These are phyloP conservation scores for Eucalyptus guilfoylei DNA, from an alignment of 345 rosid species.

Conservation along the genomic window DNA sequence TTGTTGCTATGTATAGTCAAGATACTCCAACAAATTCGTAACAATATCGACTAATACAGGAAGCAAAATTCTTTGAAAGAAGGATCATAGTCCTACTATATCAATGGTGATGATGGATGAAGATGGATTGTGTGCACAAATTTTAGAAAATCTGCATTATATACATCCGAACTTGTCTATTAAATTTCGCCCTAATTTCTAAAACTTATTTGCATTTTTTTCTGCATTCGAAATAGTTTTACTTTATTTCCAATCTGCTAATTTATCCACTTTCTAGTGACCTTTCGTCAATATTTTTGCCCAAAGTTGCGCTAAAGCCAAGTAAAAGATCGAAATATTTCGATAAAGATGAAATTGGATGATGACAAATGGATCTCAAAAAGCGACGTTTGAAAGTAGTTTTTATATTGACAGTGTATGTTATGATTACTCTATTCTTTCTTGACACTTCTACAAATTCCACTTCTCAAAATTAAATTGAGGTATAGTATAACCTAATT, in stretches of 20 bases:
- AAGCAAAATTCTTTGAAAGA: not conserved
- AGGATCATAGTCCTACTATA: rapidly evolving
- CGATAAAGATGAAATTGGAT: not conserved
- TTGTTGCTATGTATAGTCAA: not conserved
- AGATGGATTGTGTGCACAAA: not conserved
- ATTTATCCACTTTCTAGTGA: not conserved
- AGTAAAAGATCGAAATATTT: not conserved
- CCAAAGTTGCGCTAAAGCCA: not conserved
- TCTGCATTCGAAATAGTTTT: not conserved
- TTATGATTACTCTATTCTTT: not conserved
- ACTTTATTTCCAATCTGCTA: not conserved
- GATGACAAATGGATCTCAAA: not conserved
- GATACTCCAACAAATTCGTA: not conserved
- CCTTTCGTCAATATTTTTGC: not conserved
- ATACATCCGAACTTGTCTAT: not conserved
- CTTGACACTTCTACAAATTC: not conserved
- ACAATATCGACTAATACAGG: not conserved
- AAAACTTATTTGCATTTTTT: too few relatives aligned
- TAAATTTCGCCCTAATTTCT: too few relatives aligned
- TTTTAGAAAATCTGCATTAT: not conserved
- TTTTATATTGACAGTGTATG: not conserved
- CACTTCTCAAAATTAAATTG: not conserved
- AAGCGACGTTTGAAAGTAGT: not conserved
- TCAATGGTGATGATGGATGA: not conserved
- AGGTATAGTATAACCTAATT: not conserved